Evolutionary conservation across 192 early-diverging fungal genomes (phyloP).

Genomic region (Mortierella hygrophila): DNA sequence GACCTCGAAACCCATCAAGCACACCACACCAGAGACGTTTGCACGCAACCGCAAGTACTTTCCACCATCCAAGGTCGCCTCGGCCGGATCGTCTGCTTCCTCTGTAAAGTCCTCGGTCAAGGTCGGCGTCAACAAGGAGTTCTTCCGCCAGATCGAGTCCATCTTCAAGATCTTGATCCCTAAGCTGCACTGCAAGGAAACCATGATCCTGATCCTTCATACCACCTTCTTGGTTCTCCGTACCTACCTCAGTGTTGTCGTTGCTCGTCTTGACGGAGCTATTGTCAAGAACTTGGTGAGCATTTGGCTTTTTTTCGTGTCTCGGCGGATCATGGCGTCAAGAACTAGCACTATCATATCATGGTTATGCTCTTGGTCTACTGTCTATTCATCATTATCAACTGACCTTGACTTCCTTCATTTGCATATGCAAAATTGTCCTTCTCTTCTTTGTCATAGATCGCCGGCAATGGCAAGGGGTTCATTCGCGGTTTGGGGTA

Average conservation of each 20-base stretch:
- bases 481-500: constrained; percentile 84
- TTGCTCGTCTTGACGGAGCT: constrained; percentile 92
- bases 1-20: constrained; percentile 25
- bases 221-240: constrained; percentile 88
- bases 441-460: constrained; percentile 47
- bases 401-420: not conserved
- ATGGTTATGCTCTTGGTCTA: not conserved
- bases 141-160: constrained; percentile 74
- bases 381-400: not conserved
- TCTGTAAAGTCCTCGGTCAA: constrained; percentile 53
- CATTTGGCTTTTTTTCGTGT: not conserved
- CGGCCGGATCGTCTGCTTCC: constrained; percentile 39
- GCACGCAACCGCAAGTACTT: constrained; percentile 61
- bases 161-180: constrained; percentile 90
- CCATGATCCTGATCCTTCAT: constrained; percentile 83
- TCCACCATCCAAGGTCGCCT: constrained; percentile 45
- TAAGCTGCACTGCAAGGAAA: constrained; percentile 81
- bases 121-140: constrained; percentile 72
- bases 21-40: constrained; percentile 53
- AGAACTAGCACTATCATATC: not conserved
- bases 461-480: constrained; percentile 81
- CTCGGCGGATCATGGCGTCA: not conserved
- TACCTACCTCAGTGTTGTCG: constrained; percentile 93
- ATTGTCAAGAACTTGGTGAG: constrained; percentile 94
- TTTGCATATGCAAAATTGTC: not conserved